phyloP scores from a whole-genome alignment of 2,329 filamentous ascomycete species.

The Pyricularia sp. region DNA sequence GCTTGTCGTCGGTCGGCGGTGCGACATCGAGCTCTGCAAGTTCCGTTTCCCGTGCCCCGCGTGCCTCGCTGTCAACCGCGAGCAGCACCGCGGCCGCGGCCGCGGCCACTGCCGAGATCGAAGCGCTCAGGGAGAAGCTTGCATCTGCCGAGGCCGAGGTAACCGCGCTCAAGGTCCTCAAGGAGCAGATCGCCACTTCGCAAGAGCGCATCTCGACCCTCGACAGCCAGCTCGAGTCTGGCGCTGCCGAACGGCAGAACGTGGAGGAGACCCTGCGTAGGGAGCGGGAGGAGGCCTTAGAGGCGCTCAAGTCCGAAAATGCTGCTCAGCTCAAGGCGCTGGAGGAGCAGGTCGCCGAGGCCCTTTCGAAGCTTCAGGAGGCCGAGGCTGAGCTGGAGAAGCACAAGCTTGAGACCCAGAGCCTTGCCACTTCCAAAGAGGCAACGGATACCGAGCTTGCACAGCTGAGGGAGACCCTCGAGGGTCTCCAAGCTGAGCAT shows the following conservation, averaged over 20 bases:
- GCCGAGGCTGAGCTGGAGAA: conserved; percentile 38
- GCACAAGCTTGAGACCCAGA: conserved; percentile 34
- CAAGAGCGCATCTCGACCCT: conserved; percentile 43
- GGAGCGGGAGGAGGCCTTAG: conserved; percentile 32
- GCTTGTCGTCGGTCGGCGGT: conserved; percentile 36
- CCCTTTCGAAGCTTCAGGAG: conserved; percentile 4
- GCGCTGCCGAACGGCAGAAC: conserved; percentile 20
- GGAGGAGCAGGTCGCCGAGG: conserved; percentile 1
- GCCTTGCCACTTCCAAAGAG: conserved; percentile 35
- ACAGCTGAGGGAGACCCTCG: conserved; percentile 36
- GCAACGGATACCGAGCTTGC: conserved; percentile 34
- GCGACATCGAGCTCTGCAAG: conserved; percentile 23
- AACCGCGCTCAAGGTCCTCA: conserved; percentile 39
- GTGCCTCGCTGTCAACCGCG: conserved; percentile 20
- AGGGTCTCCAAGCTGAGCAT: conserved; percentile 29
- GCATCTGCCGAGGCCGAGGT: conserved; percentile 45
- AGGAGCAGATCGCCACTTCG: conserved; percentile 40
- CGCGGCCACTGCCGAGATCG: conserved; percentile 32
- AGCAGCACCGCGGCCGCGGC: conserved; percentile 14
- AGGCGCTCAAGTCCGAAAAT: conserved; percentile 35
- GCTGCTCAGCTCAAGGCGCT: conserved; percentile 33
- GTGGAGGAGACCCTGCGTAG: conserved; percentile 27
- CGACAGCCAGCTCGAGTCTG: conserved; percentile 34
- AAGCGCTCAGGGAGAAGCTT: conserved; percentile 47
- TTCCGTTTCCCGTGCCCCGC: conserved; percentile 26